Conservation (phyloP, 441 rosid genomes). For the Theobroma grandiflorum region DNA sequence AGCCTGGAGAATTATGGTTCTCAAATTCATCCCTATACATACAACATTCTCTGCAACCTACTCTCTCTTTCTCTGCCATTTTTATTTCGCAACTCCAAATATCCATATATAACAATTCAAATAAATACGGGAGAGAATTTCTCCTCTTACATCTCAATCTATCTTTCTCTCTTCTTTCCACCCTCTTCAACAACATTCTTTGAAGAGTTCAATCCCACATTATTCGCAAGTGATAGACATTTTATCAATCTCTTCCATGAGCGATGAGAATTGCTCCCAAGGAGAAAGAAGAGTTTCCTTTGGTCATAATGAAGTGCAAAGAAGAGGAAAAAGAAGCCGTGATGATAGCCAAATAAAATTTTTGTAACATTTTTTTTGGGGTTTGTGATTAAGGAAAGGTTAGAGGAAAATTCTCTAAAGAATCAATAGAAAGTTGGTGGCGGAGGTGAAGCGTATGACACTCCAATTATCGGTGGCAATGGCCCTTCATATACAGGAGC, state of each 20-base stretch:
- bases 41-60: conserved; percentile 61
- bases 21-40: conserved; percentile 63
- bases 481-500: conserved; percentile 82
- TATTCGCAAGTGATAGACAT: conserved; percentile 8
- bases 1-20: conserved; percentile 40
- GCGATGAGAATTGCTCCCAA: conserved; percentile 51
- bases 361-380: conserved; percentile 1
- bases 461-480: conserved; percentile 80
- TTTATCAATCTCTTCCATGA: conserved; percentile 28
- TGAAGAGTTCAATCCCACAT: neutral
- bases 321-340: conserved; percentile 28
- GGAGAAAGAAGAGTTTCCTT: conserved; percentile 27
- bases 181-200: conserved; percentile 30
- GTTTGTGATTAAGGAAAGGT: conserved; percentile 40
- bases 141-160: conserved; percentile 54
- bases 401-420: conserved; percentile 68
- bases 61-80: conserved; percentile 46
- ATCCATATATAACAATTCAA: conserved; percentile 64
- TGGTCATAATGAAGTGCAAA: conserved; percentile 34
- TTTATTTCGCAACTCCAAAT: conserved; percentile 57
- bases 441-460: conserved; percentile 95
- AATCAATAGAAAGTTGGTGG: conserved; percentile 97
- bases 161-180: conserved; percentile 15
- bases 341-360: conserved; percentile 15
- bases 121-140: conserved; percentile 54